Percentiles rank a stretch among this genome's conserved stretches.
Evolutionary conservation across 148 eudicot species (phyloP).

Genomic region (Rhododendron mucronatum): DNA sequence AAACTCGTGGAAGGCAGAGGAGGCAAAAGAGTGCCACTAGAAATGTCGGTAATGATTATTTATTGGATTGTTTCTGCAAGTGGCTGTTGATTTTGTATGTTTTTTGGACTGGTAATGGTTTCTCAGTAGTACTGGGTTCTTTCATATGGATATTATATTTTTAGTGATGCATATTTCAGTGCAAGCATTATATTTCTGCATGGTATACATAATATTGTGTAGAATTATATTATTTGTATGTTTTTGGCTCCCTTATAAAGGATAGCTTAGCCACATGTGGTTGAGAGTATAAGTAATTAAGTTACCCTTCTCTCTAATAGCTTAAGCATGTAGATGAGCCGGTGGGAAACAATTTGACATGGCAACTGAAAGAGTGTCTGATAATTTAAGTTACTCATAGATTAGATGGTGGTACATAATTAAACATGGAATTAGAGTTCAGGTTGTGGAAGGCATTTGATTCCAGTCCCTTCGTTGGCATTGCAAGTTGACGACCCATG

Average conservation of each 20-base stretch:
- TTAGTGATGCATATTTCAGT: neutral
- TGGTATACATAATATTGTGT: neutral
- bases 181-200: neutral
- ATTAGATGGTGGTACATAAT: neutral
- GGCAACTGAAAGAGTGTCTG: neutral
- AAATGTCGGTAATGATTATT: constrained; percentile 46
- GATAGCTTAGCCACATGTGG: neutral
- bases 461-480: neutral
- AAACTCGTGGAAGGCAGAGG: constrained; percentile 43
- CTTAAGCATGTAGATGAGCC: neutral
- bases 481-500: neutral
- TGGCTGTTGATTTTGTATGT: neutral
- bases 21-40: constrained; percentile 23
- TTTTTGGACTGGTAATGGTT: neutral
- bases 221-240: neutral
- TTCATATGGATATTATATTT: neutral
- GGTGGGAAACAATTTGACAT: neutral
- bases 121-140: neutral
- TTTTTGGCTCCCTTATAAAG: neutral
- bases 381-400: neutral
- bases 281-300: neutral
- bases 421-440: neutral
- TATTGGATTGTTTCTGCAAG: neutral
- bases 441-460: neutral
- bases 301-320: neutral